Conservation (phyloP, 1,284 basidiomycete genomes). For the Spongispora temasekensis region DNA sequence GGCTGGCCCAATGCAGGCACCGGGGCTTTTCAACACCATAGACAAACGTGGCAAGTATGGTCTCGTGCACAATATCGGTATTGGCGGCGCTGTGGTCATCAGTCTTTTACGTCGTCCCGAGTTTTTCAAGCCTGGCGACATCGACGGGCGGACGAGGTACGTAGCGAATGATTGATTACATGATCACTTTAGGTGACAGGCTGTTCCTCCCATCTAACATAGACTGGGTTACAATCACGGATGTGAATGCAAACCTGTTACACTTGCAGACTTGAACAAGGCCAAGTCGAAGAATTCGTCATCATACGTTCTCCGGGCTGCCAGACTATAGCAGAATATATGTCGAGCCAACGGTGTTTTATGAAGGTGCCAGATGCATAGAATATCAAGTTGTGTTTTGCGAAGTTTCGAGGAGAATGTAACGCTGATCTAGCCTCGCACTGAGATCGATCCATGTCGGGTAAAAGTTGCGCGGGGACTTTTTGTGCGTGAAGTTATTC, state of each 20-base stretch:
- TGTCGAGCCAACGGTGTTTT: no score
- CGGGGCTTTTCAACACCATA: slow-evolving; percentile 60
- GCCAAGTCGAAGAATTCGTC: slow-evolving; percentile 69
- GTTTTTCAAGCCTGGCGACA: slow-evolving; percentile 63
- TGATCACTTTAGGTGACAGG: background rate
- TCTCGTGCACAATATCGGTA: slow-evolving; percentile 81
- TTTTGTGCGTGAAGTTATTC: no score
- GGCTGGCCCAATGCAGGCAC: slow-evolving; percentile 82
- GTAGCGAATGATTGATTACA: slow-evolving; percentile 7
- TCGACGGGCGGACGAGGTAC: slow-evolving; percentile 67
- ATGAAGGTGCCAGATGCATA: no score
- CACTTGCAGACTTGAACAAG: slow-evolving; percentile 66
- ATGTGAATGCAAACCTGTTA: slow-evolving; percentile 62
- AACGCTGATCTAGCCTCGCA: no score
- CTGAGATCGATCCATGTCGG: no score
- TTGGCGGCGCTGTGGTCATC: slow-evolving; percentile 80
- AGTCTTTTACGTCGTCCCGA: slow-evolving; percentile 73
- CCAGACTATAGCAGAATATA: background rate
- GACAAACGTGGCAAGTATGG: slow-evolving; percentile 78
- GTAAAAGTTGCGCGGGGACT: no score
- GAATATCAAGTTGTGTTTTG: no score
- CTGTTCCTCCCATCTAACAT: background rate
- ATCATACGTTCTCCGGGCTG: slow-evolving; percentile 34
- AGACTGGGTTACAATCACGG: slow-evolving; percentile 84
- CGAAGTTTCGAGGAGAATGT: no score